These are phyloP conservation scores for Acorus gramineus DNA, from an alignment of 106 monocot genomes.

Conservation along the genomic window DNA sequence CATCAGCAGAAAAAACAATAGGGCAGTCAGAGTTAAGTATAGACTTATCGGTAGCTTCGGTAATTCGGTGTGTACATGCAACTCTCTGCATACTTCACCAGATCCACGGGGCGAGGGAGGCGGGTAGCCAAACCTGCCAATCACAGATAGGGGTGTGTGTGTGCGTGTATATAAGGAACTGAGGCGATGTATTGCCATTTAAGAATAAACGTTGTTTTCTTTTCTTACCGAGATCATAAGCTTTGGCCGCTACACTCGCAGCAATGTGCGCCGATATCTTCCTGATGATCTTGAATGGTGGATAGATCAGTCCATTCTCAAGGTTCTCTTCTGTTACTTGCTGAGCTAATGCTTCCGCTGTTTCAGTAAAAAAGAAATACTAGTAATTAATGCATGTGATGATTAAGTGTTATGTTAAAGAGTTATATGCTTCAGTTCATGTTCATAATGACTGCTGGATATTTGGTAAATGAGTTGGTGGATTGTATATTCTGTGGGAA, in stretches of 20 bases:
- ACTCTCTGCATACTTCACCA: slow-evolving; percentile 82
- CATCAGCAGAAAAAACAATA: too few relatives aligned
- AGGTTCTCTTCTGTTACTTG: slow-evolving; percentile 66
- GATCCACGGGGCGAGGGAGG: slow-evolving; percentile 54
- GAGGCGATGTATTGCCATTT: too few relatives aligned
- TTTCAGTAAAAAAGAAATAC: slow-evolving; percentile 10
- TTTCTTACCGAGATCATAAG: slow-evolving; percentile 75
- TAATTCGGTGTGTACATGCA: slow-evolving; percentile 92
- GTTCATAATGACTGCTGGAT: too few relatives aligned
- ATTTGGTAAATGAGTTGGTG: too few relatives aligned
- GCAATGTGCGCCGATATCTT: slow-evolving; percentile 94
- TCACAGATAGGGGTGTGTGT: not conserved
- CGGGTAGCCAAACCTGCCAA: slow-evolving; percentile 59
- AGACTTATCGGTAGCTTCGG: slow-evolving; percentile 45
- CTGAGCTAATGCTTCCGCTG: slow-evolving; percentile 79
- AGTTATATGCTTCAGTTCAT: too few relatives aligned
- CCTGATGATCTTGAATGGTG: slow-evolving; percentile 76
- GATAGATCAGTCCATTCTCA: slow-evolving; percentile 72
- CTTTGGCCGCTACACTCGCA: slow-evolving; percentile 85
- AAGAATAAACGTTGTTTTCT: not conserved
- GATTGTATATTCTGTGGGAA: too few relatives aligned
- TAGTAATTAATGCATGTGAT: not conserved
- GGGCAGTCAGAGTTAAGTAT: too few relatives aligned
- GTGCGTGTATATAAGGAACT: not conserved
- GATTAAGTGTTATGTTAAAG: too few relatives aligned